Percentiles rank a stretch among this genome's conserved stretches.
Conservation (phyloP, 306 rosid genomes). For the Albizia julibrissin region DNA sequence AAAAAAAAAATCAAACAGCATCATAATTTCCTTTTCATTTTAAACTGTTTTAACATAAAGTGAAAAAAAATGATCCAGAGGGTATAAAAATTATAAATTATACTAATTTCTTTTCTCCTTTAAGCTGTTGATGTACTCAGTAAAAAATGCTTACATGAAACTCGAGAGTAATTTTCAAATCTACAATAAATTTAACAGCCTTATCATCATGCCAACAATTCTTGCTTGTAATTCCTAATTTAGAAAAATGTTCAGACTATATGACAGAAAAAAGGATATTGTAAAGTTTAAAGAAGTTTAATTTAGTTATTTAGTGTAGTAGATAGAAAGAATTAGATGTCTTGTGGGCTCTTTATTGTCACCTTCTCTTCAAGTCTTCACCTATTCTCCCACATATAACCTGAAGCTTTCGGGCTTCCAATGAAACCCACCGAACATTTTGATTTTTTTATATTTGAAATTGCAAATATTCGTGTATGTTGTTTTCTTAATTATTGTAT, state of each 20-base stretch:
- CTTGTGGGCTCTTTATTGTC: not conserved
- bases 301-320: not conserved
- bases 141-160: not conserved
- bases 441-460: not conserved
- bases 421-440: not conserved
- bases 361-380: not conserved
- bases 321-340: not conserved
- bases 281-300: not conserved
- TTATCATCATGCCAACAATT: not conserved
- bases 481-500: not conserved
- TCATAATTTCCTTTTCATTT: no score
- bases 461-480: not conserved
- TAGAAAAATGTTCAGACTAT: not conserved
- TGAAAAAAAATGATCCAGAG: no score
- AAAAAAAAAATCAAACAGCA: no score
- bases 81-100: no score
- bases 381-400: not conserved
- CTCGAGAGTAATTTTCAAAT: not conserved
- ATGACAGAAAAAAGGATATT: not conserved
- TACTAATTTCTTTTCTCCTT: not conserved
- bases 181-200: not conserved
- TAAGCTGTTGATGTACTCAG: not conserved
- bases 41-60: not conserved
- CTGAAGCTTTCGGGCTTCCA: not conserved
- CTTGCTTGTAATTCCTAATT: not conserved